These are phyloP conservation scores for Candida coquimbonensis DNA, from an alignment of 805 yeast genomes.

Conservation along the genomic window DNA sequence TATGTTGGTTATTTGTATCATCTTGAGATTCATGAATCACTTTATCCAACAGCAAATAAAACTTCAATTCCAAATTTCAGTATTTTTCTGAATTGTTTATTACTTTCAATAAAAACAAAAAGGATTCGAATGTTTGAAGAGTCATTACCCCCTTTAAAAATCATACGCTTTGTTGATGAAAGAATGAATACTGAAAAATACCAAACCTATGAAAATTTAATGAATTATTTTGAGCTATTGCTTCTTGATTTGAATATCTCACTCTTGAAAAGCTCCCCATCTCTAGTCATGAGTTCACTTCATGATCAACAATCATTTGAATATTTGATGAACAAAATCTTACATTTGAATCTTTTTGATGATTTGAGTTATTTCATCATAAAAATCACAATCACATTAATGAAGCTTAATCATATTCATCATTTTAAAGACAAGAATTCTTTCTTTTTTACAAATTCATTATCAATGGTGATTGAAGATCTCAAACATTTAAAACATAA, in stretches of 20 bases:
- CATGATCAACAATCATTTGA: background rate
- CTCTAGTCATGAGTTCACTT: slow-evolving; percentile 2
- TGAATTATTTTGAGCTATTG: slow-evolving; percentile 16
- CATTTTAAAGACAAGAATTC: slow-evolving; percentile 4
- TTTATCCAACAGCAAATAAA: too few relatives aligned
- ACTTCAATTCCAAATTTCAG: slow-evolving; percentile 1
- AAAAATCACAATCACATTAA: slow-evolving; percentile 9
- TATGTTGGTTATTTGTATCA: slow-evolving; percentile 8
- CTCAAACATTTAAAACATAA: slow-evolving; percentile 17
- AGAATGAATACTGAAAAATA: slow-evolving; percentile 5
- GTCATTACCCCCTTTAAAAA: background rate
- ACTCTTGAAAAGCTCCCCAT: slow-evolving; percentile 6
- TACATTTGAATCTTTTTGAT: slow-evolving; percentile 15
- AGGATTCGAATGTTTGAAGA: slow-evolving; percentile 7
- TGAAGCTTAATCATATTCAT: slow-evolving; percentile 14
- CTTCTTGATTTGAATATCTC: slow-evolving; percentile 17
- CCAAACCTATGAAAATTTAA: slow-evolving; percentile 16
- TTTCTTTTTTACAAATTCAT: background rate
- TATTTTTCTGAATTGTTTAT: slow-evolving; percentile 6
- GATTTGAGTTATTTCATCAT: slow-evolving; percentile 17
- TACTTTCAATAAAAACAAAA: slow-evolving; percentile 5
- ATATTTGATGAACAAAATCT: slow-evolving; percentile 10
- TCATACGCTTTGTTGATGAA: background rate
- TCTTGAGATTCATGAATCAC: background rate
- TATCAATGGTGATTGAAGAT: slow-evolving; percentile 5